Evolutionary conservation across 2,329 filamentous ascomycete genomes (phyloP), one percentile per base, ranked within the genome.

Genomic region (Scedosporium aurantiacum): DNA sequence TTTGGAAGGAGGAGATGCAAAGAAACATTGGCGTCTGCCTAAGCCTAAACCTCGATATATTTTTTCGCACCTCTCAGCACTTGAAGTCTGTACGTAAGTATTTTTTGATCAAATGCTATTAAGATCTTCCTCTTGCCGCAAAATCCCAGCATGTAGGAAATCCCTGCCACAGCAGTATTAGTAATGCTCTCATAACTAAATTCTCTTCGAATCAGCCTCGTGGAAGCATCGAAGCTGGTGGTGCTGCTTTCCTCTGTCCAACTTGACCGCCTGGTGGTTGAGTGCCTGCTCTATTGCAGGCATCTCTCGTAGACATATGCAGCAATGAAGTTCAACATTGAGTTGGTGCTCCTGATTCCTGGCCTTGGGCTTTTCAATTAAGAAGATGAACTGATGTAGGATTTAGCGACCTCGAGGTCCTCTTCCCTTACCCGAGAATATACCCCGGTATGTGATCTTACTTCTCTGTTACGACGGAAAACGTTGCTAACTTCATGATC

Each of bases 361-460:
- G 10, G 25, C 7, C 8, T 18, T 21, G n/a, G 3, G 7, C 18
- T 12, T 47, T 21, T 18, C 16, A 14, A 12, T 28, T 27, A 12
- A 23, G 7, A 28, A 54, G 27, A 14, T 7, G 18, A 14, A 12
- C 23, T 54, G 23, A 54, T 57, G 28, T 61, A 47, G 37, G 57
- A n/a, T 27, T 5, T 61, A 84, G 81, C 68, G 80, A 83, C 62
- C 71, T 84, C 23, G 79, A 80, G 55, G 75, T 84, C 59, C 75
- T 84, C 66, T 84, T 84, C 66, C 81, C 81, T 21, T 84, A 84
- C 61, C 81, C 81, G 40, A 76, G 78, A 68, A 84, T 84, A 68
- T 84, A 84, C 66, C 80, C 80, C 73, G 79, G 79, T 79, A 70
- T 23, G 47, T 27, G 7, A 41, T 43, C 18, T 79, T 57, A 75